Base-by-base conservation (phyloP, 495 filamentous ascomycete species). In the Glarea lozoyensis region DNA sequence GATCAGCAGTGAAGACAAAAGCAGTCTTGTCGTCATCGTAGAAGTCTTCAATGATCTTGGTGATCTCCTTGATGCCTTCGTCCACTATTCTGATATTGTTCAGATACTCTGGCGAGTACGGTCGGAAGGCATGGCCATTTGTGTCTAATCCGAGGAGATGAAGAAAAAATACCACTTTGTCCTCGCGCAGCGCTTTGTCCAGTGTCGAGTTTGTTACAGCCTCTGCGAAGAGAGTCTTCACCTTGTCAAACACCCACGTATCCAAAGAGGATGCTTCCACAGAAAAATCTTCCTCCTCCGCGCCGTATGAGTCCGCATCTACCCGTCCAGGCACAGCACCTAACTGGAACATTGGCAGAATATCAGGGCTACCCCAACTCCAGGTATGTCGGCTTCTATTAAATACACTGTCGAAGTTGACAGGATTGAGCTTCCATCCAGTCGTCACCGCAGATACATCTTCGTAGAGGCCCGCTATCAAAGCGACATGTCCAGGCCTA, bases 321-420 rank as follows among this genome's bases (percentile, higher is more conserved):
- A 99, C 80, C 43, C 83, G 73, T 0, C 86, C 86, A 4, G 86
- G 84, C n/a, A 82, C 78, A 24, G 92, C 93, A 1, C 93, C 93
- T 48, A 90, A 78, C 57, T 93, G 78, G 57, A 99, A 99, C 93
- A 99, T 99, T 10, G 79, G 86, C 39, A 97, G 65, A 55, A 99
- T 99, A 67, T 99, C 93, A 10, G 90, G 90, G 54, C 90, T 96
- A 6, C 93, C 92, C 93, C 93, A 99, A 60, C 87, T 90, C 93
- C 93, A 99, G 3, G 93, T 97, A 64, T 97, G 93, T 21, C 84
- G 68, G 56, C 89, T 96, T 43, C 84, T 79, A 57, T 99, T 99
- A 74, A 99, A 99, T 9, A 99, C 84, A 52, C 89, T 95, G 66
- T 99, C 93, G 55, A 99, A 99, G 58, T 96, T 86, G 49, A 99